Evolutionary conservation across 2,329 filamentous ascomycete species (phyloP).

Genomic region (Monascus ruber): DNA sequence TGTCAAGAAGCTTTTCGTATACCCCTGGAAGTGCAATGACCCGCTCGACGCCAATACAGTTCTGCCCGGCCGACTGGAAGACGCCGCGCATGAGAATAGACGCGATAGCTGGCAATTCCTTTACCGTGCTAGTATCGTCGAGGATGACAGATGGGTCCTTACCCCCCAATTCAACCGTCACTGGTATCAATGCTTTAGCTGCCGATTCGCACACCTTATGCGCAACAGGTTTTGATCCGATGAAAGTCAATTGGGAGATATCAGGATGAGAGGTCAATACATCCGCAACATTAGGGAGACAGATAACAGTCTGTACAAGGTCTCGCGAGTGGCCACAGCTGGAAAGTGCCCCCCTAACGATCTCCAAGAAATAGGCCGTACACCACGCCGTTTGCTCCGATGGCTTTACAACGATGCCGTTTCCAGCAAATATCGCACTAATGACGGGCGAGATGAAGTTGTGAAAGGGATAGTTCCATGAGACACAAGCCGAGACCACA

Average conservation of each 20-base stretch:
- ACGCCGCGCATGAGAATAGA: constrained; percentile 82
- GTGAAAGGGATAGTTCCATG: constrained; percentile 97
- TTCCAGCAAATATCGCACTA: constrained; percentile 80
- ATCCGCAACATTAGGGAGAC: constrained; percentile 74
- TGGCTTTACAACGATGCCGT: constrained; percentile 83
- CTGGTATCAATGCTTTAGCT: constrained; percentile 72
- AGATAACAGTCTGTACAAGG: constrained; percentile 73
- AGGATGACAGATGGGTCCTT: constrained; percentile 89
- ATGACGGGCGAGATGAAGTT: constrained; percentile 89
- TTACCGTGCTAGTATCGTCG: constrained; percentile 54
- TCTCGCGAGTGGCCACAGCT: constrained; percentile 74
- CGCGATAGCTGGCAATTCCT: constrained; percentile 56
- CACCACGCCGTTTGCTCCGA: constrained; percentile 96
- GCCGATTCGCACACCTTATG: constrained; percentile 80
- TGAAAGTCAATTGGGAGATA: constrained; percentile 88
- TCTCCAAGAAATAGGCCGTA: constrained; percentile 65
- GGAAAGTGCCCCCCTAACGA: constrained; percentile 65
- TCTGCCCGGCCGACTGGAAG: constrained; percentile 92
- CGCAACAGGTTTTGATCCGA: constrained; percentile 77
- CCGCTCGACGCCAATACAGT: constrained; percentile 94
- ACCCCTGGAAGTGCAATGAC: constrained; percentile 69
- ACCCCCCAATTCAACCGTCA: constrained; percentile 84
- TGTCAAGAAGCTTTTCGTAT: constrained; percentile 60
- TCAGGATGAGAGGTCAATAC: constrained; percentile 74
- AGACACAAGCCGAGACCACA: constrained; percentile 83